Conservation (phyloP, 768 basidiomycete species). For the Termitomyces sp. region DNA sequence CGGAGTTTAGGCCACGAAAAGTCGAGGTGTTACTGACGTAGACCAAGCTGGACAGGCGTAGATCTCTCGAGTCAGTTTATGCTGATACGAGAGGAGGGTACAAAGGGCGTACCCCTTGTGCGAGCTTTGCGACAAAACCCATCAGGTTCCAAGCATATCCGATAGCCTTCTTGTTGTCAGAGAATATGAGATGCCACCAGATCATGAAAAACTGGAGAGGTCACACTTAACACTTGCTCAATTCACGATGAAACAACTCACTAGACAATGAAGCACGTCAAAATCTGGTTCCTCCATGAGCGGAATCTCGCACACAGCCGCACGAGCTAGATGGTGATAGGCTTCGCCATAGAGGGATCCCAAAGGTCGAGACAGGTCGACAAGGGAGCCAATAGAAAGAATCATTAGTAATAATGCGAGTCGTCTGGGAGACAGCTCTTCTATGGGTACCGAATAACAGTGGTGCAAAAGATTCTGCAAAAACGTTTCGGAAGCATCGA, state of each 20-base stretch:
- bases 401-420: slow-evolving; percentile 67
- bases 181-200: slow-evolving; percentile 71
- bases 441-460: slow-evolving; percentile 56
- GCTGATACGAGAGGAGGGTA: slow-evolving; percentile 1
- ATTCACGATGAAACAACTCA: slow-evolving; percentile 20
- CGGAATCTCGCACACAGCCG: slow-evolving; percentile 67
- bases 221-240: neutral
- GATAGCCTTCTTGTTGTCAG: slow-evolving; percentile 66
- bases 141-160: slow-evolving; percentile 75
- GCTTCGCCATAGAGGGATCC: slow-evolving; percentile 58
- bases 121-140: slow-evolving; percentile 69
- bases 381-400: slow-evolving; percentile 65
- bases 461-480: slow-evolving; percentile 65
- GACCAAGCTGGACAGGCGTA: slow-evolving; percentile 45
- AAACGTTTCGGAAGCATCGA: slow-evolving; percentile 67
- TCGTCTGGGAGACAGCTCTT: slow-evolving; percentile 59
- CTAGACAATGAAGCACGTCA: slow-evolving; percentile 64
- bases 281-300: slow-evolving; percentile 73
- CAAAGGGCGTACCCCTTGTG: slow-evolving; percentile 53
- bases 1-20: neutral
- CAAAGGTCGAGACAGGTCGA: slow-evolving; percentile 52
- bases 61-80: slow-evolving; percentile 7
- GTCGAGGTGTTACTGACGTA: slow-evolving; percentile 42
- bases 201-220: slow-evolving; percentile 53
- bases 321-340: slow-evolving; percentile 62